These are phyloP conservation scores for Thymus mandschuricus DNA, from an alignment of 257 asterid species.

Conservation along the genomic window DNA sequence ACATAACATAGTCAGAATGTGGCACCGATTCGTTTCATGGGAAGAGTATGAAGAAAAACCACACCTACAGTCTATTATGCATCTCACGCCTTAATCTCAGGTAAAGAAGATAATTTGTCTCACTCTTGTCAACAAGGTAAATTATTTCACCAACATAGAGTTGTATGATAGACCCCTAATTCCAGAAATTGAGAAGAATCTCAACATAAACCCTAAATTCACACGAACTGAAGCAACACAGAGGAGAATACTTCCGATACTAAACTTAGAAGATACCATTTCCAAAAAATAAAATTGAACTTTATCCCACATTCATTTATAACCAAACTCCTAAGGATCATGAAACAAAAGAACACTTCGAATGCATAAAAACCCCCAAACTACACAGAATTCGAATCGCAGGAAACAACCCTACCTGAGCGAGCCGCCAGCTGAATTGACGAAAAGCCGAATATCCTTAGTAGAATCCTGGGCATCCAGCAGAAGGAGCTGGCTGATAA, in stretches of 20 bases:
- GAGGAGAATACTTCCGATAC: neutral
- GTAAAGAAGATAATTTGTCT: neutral
- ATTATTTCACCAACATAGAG: neutral
- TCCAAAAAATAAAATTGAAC: neutral
- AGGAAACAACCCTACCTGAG: constrained; percentile 56
- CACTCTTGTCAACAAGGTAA: neutral
- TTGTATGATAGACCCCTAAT: too few species aligned
- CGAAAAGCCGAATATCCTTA: constrained; percentile 81
- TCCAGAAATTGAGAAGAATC: too few species aligned
- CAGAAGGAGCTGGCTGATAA: constrained; percentile 82
- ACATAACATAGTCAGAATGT: neutral
- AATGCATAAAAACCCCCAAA: constrained; percentile 27
- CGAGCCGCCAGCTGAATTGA: constrained; percentile 94
- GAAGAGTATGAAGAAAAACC: too few species aligned
- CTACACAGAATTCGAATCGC: constrained; percentile 14
- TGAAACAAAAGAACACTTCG: neutral
- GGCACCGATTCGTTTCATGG: too few species aligned
- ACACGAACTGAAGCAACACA: neutral
- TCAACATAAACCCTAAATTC: neutral
- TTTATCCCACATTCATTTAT: neutral
- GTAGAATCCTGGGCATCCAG: constrained; percentile 85
- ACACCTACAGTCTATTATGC: neutral
- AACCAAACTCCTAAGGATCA: neutral
- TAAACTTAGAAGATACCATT: constrained; percentile 11
- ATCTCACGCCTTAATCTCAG: neutral